These are phyloP conservation scores for Cucurbita argyrosperma DNA, from an alignment of 306 rosid species.

Conservation along the genomic window DNA sequence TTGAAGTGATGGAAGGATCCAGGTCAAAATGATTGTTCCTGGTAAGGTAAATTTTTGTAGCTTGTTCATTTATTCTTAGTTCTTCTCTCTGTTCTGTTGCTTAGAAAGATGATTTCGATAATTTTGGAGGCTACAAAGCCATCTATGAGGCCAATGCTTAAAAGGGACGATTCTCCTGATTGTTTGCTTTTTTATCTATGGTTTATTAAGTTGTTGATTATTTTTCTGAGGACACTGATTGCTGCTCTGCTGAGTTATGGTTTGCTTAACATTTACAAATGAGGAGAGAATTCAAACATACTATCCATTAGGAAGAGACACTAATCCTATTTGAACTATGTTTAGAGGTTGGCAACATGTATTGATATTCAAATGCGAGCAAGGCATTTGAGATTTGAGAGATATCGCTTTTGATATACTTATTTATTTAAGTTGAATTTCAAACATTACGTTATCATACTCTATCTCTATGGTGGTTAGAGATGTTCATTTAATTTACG, in stretches of 20 bases:
- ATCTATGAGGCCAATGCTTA: conserved; percentile 8
- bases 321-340: too few species aligned
- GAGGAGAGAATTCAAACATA: neutral
- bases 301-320: too few species aligned
- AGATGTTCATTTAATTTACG: too few species aligned
- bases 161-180: neutral
- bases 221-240: neutral
- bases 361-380: too few species aligned
- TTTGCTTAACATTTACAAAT: neutral
- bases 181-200: neutral
- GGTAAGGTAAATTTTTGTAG: conserved; percentile 22
- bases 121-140: conserved; percentile 19
- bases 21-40: conserved; percentile 27
- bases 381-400: too few species aligned
- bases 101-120: conserved; percentile 29
- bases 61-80: neutral
- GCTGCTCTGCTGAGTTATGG: neutral
- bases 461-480: too few species aligned
- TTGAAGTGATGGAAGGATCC: conserved; percentile 18
- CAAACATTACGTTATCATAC: too few species aligned
- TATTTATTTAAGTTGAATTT: too few species aligned
- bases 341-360: too few species aligned
- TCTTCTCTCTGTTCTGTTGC: conserved; percentile 7
- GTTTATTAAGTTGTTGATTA: neutral
- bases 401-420: too few species aligned